Percentiles rank a stretch among this genome's conserved stretches.
Conservation (phyloP, 179 eudicot species). For the Dionaea muscipula region DNA sequence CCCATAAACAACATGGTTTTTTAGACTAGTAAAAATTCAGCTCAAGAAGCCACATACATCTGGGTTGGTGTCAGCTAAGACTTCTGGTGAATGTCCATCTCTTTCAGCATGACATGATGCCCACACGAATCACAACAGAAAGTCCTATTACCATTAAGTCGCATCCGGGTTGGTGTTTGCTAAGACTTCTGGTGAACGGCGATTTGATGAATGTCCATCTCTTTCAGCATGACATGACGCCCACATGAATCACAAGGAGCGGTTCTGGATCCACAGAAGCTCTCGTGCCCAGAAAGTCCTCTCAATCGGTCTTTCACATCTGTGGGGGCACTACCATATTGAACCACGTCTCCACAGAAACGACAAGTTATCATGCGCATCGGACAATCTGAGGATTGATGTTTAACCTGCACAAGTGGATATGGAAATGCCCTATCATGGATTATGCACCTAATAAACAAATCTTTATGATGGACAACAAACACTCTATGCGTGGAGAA, state of each 20-base stretch:
- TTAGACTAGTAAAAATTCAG: too few species aligned
- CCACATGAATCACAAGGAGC: constrained; percentile 95
- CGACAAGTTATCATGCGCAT: constrained; percentile 71
- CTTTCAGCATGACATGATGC: constrained; percentile 80
- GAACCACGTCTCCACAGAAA: constrained; percentile 87
- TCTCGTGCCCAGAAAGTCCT: constrained; percentile 83
- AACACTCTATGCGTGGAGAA: too few species aligned
- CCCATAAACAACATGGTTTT: too few species aligned
- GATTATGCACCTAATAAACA: too few species aligned
- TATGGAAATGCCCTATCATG: too few species aligned
- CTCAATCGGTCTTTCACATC: constrained; percentile 61
- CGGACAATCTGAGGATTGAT: constrained; percentile 62
- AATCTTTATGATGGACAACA: too few species aligned
- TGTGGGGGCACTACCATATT: constrained; percentile 59
- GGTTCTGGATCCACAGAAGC: constrained; percentile 79
- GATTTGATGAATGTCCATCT: constrained; percentile 84
- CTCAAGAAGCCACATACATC: too few species aligned
- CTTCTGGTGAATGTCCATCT: constrained; percentile 89
- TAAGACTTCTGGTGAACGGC: constrained; percentile 80
- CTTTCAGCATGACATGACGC: constrained; percentile 81
- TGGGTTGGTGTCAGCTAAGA: constrained; percentile 16
- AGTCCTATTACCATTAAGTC: too few species aligned
- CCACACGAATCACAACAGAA: constrained; percentile 92
- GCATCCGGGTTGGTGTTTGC: not conserved
- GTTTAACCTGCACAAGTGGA: constrained; percentile 46